Conservation (phyloP, 257 asterid species). For the Solanum neorickii region DNA sequence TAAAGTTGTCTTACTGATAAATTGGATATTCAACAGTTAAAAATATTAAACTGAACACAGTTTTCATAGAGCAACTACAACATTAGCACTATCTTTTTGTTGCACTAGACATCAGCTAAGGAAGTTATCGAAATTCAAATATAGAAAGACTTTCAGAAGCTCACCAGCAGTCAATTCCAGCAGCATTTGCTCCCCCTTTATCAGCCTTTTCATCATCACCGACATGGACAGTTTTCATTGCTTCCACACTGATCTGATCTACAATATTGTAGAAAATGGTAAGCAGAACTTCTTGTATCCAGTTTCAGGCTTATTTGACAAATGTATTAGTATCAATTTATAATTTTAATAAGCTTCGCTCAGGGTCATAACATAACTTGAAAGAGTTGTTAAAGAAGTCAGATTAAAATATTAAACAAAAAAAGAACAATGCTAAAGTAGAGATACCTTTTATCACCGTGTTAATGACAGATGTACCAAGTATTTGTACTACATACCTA, state of each 20-base stretch:
- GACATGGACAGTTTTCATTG: constrained; percentile 64
- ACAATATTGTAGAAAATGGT: constrained; percentile 11
- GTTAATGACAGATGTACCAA: background rate
- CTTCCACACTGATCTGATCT: constrained; percentile 60
- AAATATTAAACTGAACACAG: background rate
- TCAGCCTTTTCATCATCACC: constrained; percentile 83
- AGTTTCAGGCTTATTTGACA: background rate
- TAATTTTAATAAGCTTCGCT: background rate
- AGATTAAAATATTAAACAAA: background rate
- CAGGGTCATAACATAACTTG: background rate
- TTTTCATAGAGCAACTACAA: background rate
- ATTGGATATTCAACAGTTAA: background rate
- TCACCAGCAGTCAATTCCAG: constrained; percentile 79
- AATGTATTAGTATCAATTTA: background rate
- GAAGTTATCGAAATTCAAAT: background rate
- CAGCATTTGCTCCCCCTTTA: constrained; percentile 73
- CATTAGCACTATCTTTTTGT: background rate
- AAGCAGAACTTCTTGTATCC: background rate
- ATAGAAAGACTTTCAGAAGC: background rate
- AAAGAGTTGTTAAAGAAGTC: background rate
- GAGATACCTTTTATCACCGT: background rate
- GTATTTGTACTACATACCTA: constrained; percentile 36
- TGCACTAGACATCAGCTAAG: background rate
- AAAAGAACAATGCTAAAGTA: background rate
- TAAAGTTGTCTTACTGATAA: background rate